A percentile compares a stretch with the other conserved stretches of the same genome.
These are phyloP conservation scores for Debaryomyces subglobosus DNA, from an alignment of 1,139 yeast species.

Conservation along the genomic window DNA sequence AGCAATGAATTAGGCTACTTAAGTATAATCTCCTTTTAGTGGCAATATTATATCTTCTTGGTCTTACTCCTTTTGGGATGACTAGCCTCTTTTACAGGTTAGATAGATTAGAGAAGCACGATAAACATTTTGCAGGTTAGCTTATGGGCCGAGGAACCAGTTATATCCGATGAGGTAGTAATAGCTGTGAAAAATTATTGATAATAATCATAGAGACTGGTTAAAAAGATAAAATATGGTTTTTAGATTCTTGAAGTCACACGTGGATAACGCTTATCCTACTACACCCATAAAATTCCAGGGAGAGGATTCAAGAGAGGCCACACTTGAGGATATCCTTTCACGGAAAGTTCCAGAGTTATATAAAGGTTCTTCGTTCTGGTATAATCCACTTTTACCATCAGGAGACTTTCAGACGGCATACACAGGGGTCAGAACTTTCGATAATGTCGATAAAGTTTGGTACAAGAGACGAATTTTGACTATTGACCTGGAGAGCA, in stretches of 20 bases:
- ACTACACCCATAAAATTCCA: conserved; percentile 27
- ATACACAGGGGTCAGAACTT: conserved; percentile 44
- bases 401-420: conserved; percentile 53
- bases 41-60: conserved; percentile 2
- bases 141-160: neutral
- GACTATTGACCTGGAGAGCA: conserved; percentile 29
- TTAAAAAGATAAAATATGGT: conserved; percentile 9
- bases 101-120: neutral
- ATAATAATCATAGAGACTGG: neutral
- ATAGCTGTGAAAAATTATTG: neutral
- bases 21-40: neutral
- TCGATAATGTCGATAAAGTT: conserved; percentile 38
- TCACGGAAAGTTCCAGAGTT: conserved; percentile 35
- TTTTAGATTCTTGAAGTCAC: conserved; percentile 22
- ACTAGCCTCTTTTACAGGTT: conserved; percentile 7
- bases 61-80: conserved; percentile 1
- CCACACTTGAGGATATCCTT: conserved; percentile 32
- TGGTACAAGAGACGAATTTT: conserved; percentile 43
- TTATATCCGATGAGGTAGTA: neutral
- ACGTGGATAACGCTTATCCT: conserved; percentile 31
- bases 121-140: neutral
- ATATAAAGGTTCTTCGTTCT: conserved; percentile 33
- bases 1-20: neutral
- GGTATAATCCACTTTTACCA: conserved; percentile 41
- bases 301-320: conserved; percentile 6